Evolutionary conservation across 2,329 filamentous ascomycete species (phyloP).

Genomic region (Aspergillus brunneoviolaceus): DNA sequence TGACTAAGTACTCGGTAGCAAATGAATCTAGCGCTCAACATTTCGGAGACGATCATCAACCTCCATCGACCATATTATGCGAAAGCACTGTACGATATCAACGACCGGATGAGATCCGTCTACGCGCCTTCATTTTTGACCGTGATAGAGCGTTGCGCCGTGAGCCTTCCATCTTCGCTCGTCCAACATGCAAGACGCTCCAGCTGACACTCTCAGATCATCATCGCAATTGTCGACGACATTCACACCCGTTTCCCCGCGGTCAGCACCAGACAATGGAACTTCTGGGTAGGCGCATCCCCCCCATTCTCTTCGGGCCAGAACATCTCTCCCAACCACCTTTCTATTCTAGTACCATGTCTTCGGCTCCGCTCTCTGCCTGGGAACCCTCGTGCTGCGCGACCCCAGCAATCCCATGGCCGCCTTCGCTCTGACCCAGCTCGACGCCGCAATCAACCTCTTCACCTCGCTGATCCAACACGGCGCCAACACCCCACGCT

Average conservation of each 20-base stretch:
- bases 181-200: background rate
- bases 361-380: background rate
- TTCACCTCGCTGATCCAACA: conserved; percentile 1
- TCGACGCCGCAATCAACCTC: conserved; percentile 4
- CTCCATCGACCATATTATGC: conserved; percentile 4
- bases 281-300: background rate
- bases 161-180: background rate
- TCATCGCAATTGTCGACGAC: conserved; percentile 4
- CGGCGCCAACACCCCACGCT: conserved; percentile 1
- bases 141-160: conserved; percentile 1
- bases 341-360: background rate
- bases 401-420: background rate
- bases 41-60: conserved; percentile 3
- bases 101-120: background rate
- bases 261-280: conserved; percentile 5
- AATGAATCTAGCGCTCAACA: conserved; percentile 5
- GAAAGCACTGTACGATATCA: conserved; percentile 1
- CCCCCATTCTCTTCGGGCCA: background rate
- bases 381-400: conserved; percentile 1
- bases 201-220: background rate
- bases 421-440: background rate
- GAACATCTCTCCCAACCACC: background rate
- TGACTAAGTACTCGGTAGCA: background rate
- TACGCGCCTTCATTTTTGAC: conserved; percentile 2
- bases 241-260: conserved; percentile 1